Evolutionary conservation across 306 rosid species (phyloP), one percentile per base, ranked within the genome.

Genomic region (Hylodesmum podocarpum): DNA sequence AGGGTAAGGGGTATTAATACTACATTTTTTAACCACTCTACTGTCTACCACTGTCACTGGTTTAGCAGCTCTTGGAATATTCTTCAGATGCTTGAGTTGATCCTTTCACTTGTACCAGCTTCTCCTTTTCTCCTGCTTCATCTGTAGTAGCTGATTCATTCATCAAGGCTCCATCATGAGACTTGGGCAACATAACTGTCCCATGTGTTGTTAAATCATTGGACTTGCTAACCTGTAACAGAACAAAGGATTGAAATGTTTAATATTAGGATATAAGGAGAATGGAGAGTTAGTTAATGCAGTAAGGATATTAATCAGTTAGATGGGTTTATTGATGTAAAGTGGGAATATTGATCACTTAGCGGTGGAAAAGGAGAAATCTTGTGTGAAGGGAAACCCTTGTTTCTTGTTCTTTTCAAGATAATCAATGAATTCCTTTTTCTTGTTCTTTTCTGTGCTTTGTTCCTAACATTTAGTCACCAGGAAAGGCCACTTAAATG

Each of bases 91-190:
- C 57, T 73, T 8, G 15, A 28, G 68, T 64, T 34, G 63, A 67
- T 62, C 78, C 85, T 14, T 66, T 68, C 76, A 29, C 82, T 68
- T 68, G 82, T 41, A 66, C 62, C 33, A 66, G 62, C 33, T 37
- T 34, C 41, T 75, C 77, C 24, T 21, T 76, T 43, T 15, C 33
- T 19, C 34, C 66, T 18, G 78, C 69, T 29, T 80, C 81, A 53
- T 77, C 83, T 40, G 78, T 68, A 49, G 47, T 59, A 37, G 70
- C 80, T 22, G 82, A 14, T 70, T 16, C 81, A 40, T 73, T 69
- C 62, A 57, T 22, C 79, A 47, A 39, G n/a, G 84, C 37, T 54
- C 49, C 73, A 37, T 71, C 89, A 33, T 66, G 81, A 73, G 86
- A 59, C 79, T 83, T 31, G 21, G 83, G 74, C 19, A 69, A 58